phyloP scores from a whole-genome alignment of 2,329 filamentous ascomycete genomes.

The Aspergillus flavus region DNA sequence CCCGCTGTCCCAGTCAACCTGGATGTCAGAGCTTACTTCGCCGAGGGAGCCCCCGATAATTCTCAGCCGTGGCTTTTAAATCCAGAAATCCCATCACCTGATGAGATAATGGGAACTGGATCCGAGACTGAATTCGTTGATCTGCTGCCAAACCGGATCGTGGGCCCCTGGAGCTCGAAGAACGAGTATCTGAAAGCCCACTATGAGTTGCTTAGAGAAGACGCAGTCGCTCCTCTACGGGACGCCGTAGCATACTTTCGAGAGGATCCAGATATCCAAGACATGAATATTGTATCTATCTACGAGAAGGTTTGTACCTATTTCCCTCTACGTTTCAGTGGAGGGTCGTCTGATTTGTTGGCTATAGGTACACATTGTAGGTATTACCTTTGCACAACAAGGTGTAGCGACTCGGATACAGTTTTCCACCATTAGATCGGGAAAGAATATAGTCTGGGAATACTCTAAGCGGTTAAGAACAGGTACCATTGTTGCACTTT shows the following conservation, averaged over 20 bases:
- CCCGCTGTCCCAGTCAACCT: constrained; percentile 25
- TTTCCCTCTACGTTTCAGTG: neutral
- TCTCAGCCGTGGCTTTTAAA: constrained; percentile 37
- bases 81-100: constrained; percentile 43
- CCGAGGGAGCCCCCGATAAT: constrained; percentile 16
- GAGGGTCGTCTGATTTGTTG: neutral
- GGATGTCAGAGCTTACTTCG: constrained; percentile 34
- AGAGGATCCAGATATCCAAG: constrained; percentile 56
- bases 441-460: constrained; percentile 69
- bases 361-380: constrained; percentile 65
- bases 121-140: constrained; percentile 29
- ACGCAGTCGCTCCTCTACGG: constrained; percentile 70
- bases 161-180: constrained; percentile 61
- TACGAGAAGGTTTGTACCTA: constrained; percentile 65
- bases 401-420: constrained; percentile 69
- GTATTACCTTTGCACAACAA: constrained; percentile 63
- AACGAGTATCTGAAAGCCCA: constrained; percentile 71
- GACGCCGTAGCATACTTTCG: constrained; percentile 64
- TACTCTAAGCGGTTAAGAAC: constrained; percentile 61
- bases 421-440: constrained; percentile 69
- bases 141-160: constrained; percentile 57
- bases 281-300: constrained; percentile 61
- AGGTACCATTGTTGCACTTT: constrained; percentile 59
- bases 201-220: constrained; percentile 75
- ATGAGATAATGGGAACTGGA: constrained; percentile 40